Evolutionary conservation across 2,329 filamentous ascomycete species (phyloP).

Genomic region (Cercospora canescens): DNA sequence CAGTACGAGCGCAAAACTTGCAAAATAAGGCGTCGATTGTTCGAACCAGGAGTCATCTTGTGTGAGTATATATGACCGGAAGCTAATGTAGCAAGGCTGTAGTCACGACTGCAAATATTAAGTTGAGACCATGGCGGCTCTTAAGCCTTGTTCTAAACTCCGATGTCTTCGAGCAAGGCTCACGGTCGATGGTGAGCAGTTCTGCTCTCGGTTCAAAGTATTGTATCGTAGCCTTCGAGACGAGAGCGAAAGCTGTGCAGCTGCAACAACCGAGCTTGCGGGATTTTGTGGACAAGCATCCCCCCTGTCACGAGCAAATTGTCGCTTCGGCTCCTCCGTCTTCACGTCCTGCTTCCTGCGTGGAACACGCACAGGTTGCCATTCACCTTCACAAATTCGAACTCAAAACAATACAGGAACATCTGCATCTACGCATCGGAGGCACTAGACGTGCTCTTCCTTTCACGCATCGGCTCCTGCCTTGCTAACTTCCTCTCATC

Average conservation of each 20-base stretch:
- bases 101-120: too few species aligned
- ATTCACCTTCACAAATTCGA: background rate
- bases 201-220: too few species aligned
- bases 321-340: background rate
- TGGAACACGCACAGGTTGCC: background rate
- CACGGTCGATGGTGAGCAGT: too few species aligned
- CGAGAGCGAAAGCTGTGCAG: too few species aligned
- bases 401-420: background rate
- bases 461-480: background rate
- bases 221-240: too few species aligned
- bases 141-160: too few species aligned
- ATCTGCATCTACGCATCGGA: background rate
- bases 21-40: background rate
- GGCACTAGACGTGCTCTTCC: background rate
- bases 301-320: background rate
- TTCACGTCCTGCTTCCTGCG: background rate
- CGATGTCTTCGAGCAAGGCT: too few species aligned
- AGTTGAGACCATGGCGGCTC: too few species aligned
- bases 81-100: too few species aligned
- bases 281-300: background rate
- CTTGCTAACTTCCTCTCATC: slow-evolving; percentile 16
- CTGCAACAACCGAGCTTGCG: too few species aligned
- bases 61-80: too few species aligned
- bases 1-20: background rate
- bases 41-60: too few species aligned